Conservation (phyloP, 352 stramenopile genomes). For the Phytophthora colocasiae region DNA sequence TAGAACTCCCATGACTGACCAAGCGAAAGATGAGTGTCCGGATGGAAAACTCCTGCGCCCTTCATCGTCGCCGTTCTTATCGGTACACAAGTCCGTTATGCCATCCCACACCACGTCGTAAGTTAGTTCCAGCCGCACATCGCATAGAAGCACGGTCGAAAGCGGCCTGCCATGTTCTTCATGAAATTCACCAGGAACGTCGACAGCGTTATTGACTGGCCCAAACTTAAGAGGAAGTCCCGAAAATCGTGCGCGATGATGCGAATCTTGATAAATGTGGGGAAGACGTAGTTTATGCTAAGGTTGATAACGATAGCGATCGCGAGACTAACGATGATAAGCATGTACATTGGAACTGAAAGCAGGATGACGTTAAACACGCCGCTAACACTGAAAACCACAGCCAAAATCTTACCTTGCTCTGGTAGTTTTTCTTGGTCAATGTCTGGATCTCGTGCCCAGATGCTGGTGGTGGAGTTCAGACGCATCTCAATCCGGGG, state of each 20-base stretch:
- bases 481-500: conserved; percentile 55
- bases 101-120: conserved; percentile 73
- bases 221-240: conserved; percentile 74
- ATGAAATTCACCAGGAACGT: conserved; percentile 73
- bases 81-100: conserved; percentile 62
- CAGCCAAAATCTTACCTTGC: conserved; percentile 39
- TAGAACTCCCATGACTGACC: conserved; percentile 72
- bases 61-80: conserved; percentile 58
- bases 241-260: conserved; percentile 71
- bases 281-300: conserved; percentile 63
- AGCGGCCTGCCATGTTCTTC: conserved; percentile 73
- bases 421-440: conserved; percentile 52
- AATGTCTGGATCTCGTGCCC: conserved; percentile 54
- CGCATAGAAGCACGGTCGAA: conserved; percentile 79
- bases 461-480: conserved; percentile 49
- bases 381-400: background rate
- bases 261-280: conserved; percentile 52
- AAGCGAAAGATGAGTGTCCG: conserved; percentile 74
- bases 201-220: conserved; percentile 56
- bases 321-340: conserved; percentile 44
- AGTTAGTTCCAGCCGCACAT: conserved; percentile 84
- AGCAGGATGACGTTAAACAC: background rate
- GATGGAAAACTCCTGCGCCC: conserved; percentile 79
- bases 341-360: conserved; percentile 58
- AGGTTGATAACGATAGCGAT: conserved; percentile 60